Evolutionary conservation across 371 early-diverging fungal genomes (phyloP).

Genomic region (Actinomucor elegans): DNA sequence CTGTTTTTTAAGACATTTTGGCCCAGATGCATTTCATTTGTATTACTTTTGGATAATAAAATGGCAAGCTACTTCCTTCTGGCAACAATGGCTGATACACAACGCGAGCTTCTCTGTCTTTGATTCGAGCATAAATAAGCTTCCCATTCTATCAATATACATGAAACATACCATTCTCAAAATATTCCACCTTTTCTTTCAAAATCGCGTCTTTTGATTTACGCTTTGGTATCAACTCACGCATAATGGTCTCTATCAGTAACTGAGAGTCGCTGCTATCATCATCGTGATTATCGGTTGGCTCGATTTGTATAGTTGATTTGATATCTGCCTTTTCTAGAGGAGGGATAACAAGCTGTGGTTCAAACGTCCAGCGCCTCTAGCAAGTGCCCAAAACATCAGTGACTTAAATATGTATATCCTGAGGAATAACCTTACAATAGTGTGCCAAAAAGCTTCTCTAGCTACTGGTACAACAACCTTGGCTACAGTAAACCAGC

Average conservation of each 20-base stretch:
- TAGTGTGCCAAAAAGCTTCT: conserved; percentile 42
- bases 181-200: conserved; percentile 41
- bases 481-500: conserved; percentile 36
- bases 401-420: background rate
- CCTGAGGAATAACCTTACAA: conserved; percentile 22
- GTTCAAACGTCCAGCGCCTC: conserved; percentile 69
- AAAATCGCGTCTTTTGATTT: conserved; percentile 53
- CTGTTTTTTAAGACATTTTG: too few species aligned
- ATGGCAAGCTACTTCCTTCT: conserved; percentile 46
- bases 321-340: conserved; percentile 57
- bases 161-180: conserved; percentile 18
- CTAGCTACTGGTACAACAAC: conserved; percentile 30
- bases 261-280: background rate
- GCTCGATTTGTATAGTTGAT: conserved; percentile 8
- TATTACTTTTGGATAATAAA: conserved; percentile 73
- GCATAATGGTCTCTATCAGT: conserved; percentile 22
- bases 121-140: too few species aligned
- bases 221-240: conserved; percentile 67
- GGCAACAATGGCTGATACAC: conserved; percentile 19
- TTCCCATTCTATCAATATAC: background rate
- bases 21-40: too few species aligned
- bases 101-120: conserved; percentile 21
- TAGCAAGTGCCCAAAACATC: too few species aligned
- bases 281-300: background rate
- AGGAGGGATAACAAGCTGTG: conserved; percentile 72